Percentiles rank a stretch among this genome's conserved stretches.
Conservation (phyloP, 495 filamentous ascomycete species). For the Aspergillus panamensis region DNA sequence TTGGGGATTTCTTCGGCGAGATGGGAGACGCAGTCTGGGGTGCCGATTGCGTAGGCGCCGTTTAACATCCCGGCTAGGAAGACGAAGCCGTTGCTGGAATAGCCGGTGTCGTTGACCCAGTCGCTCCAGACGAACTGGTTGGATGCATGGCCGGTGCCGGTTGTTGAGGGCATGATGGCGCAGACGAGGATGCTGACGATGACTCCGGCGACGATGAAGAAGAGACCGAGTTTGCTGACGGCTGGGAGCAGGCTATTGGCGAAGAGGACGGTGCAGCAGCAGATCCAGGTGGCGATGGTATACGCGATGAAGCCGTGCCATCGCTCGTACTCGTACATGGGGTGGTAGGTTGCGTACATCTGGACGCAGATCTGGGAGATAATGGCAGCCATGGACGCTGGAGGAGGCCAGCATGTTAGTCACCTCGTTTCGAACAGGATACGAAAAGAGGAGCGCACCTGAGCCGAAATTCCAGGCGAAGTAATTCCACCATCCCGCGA, state of each 20-base stretch:
- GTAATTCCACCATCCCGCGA: conserved; percentile 76
- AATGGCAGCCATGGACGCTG: conserved; percentile 65
- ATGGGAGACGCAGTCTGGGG: conserved; percentile 71
- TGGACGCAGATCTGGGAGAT: conserved; percentile 61
- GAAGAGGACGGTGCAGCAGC: conserved; percentile 66
- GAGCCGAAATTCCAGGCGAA: conserved; percentile 62
- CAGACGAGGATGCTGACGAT: conserved; percentile 72
- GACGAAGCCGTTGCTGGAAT: conserved; percentile 64
- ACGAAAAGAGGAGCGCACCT: not conserved
- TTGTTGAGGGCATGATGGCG: conserved; percentile 63
- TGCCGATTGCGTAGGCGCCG: conserved; percentile 82
- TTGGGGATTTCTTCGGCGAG: conserved; percentile 81
- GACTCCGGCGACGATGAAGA: conserved; percentile 66
- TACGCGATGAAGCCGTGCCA: conserved; percentile 79
- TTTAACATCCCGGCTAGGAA: conserved; percentile 82
- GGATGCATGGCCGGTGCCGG: conserved; percentile 45
- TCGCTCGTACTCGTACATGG: conserved; percentile 54
- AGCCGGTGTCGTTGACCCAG: conserved; percentile 65
- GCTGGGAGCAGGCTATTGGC: conserved; percentile 63
- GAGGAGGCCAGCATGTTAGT: conserved; percentile 19
- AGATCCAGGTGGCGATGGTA: conserved; percentile 63
- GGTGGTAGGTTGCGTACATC: conserved; percentile 71
- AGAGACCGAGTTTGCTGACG: conserved; percentile 63
- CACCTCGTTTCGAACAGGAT: not conserved
- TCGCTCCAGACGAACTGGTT: conserved; percentile 59